These are phyloP conservation scores for Psilocybe cyanescens DNA, from an alignment of 768 basidiomycete genomes.

Conservation along the genomic window DNA sequence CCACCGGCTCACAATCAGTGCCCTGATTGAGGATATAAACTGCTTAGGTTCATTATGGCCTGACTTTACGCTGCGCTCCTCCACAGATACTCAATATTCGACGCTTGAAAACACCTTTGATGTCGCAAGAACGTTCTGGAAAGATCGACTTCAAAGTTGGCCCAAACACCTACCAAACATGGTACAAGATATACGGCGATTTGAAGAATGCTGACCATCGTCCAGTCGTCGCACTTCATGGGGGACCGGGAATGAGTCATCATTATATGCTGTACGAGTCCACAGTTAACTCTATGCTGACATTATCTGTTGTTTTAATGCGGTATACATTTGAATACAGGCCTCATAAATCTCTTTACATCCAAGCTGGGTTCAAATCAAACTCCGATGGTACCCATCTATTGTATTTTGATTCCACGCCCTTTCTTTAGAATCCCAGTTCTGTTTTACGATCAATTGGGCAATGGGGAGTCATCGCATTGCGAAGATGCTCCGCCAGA, in stretches of 20 bases:
- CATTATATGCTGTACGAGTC: slow-evolving; percentile 9
- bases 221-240: slow-evolving; percentile 50
- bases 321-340: not conserved
- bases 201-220: slow-evolving; percentile 24
- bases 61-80: no score
- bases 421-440: slow-evolving; percentile 32
- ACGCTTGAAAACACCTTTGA: not conserved
- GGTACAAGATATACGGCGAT: slow-evolving; percentile 46
- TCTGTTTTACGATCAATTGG: slow-evolving; percentile 56
- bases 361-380: not conserved
- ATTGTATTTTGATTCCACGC: not conserved
- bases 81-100: no score
- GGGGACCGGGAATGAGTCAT: slow-evolving; percentile 42
- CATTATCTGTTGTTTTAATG: not conserved
- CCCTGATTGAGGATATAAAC: no score
- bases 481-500: slow-evolving; percentile 39
- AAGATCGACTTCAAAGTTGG: slow-evolving; percentile 11
- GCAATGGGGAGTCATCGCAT: slow-evolving; percentile 53
- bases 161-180: slow-evolving; percentile 37
- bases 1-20: no score
- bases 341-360: not conserved
- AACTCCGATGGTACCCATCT: not conserved
- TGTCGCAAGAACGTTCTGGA: not conserved
- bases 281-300: not conserved
- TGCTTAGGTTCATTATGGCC: no score